Base-by-base conservation (phyloP, 2,329 filamentous ascomycete species). In the Fonsecaea multimorphosa region DNA sequence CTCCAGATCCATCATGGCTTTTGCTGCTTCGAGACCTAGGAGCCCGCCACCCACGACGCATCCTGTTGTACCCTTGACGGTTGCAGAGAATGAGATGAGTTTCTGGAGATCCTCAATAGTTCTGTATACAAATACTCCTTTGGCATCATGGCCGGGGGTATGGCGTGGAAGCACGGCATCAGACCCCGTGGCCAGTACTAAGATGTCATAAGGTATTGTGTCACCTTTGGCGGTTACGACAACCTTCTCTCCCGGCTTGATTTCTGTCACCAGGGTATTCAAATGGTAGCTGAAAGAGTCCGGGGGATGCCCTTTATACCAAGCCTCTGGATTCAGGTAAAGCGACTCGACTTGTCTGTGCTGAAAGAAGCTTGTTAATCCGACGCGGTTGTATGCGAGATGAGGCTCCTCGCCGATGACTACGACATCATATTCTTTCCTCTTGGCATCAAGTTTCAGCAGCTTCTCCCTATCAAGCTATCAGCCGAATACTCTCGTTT, bases 391-490 rank as follows among this genome's bases (percentile, higher is more conserved):
- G 77, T 97, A 97, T 22, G 93, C 93, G 61, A 96, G 81, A 80
- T 97, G 90, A 22, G 90, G 82, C 76, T 97, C 93, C 73, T 97
- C 93, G 67, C 93, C 93, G 67, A 97, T 90, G 11, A 97, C 92
- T 1, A 92, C 84, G 58, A 97, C 86, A 69, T 92, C 87, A 75
- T 93, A 96, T 76, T 93, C 89, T 72, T 89, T 83, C 68, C 86
- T 79, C 73, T 90, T 88, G 1, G 88, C 86, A 76, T 96, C 93
- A 59, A 93, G 86, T 73, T 96, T 96, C 74, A 96, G 83, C 9
- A 97, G 78, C 78, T 97, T 97, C 78, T 97, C 93, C 73, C 92
- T 96, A 72, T 69, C 72, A 14, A 14, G 9, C 49, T 46, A 56
- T 53, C 24, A 60, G 63, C 44, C 29, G 40, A 19, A 5, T 63